A percentile compares a stretch with the other conserved stretches of the same genome.
Evolutionary conservation across 2,329 filamentous ascomycete species (phyloP).

Genomic region (Dactylella cylindrospora): DNA sequence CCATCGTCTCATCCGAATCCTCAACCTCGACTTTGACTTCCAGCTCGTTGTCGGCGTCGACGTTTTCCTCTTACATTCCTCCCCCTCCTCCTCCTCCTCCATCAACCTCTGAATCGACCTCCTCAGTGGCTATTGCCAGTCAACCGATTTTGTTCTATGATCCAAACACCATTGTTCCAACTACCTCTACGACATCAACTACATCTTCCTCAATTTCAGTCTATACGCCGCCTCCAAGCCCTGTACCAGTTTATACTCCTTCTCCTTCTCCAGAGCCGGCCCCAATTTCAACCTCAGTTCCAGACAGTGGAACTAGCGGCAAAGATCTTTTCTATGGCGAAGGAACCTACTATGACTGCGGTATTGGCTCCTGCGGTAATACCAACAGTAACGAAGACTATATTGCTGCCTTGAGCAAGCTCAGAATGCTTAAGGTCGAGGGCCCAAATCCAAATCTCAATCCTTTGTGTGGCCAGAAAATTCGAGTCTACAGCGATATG

Average conservation of each 20-base stretch:
- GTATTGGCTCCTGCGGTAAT: slow-evolving; percentile 34
- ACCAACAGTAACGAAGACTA: slow-evolving; percentile 29
- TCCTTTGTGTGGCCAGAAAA: slow-evolving; percentile 26
- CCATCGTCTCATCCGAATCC: neutral
- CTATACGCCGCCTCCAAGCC: neutral
- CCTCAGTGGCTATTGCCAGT: slow-evolving; percentile 11
- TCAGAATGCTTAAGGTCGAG: slow-evolving; percentile 24
- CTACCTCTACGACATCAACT: slow-evolving; percentile 13
- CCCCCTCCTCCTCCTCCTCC: slow-evolving; percentile 20
- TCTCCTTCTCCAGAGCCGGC: no score
- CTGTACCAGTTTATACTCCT: neutral
- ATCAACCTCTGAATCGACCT: slow-evolving; percentile 24
- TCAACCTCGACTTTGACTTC: slow-evolving; percentile 1
- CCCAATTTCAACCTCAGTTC: slow-evolving; percentile 7
- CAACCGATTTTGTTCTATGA: slow-evolving; percentile 26
- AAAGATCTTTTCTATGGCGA: slow-evolving; percentile 23
- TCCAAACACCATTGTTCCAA: slow-evolving; percentile 7
- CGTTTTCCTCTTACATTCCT: slow-evolving; percentile 1
- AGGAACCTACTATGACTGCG: slow-evolving; percentile 34
- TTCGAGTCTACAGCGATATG: slow-evolving; percentile 36
- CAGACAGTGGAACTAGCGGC: neutral
- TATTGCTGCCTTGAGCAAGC: slow-evolving; percentile 27
- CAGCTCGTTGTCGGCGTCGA: slow-evolving; percentile 1
- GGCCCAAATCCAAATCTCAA: slow-evolving; percentile 35
- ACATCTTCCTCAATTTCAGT: neutral